Base-by-base conservation (phyloP, 805 yeast genomes). In the Kodamaea nitidulidarum region DNA sequence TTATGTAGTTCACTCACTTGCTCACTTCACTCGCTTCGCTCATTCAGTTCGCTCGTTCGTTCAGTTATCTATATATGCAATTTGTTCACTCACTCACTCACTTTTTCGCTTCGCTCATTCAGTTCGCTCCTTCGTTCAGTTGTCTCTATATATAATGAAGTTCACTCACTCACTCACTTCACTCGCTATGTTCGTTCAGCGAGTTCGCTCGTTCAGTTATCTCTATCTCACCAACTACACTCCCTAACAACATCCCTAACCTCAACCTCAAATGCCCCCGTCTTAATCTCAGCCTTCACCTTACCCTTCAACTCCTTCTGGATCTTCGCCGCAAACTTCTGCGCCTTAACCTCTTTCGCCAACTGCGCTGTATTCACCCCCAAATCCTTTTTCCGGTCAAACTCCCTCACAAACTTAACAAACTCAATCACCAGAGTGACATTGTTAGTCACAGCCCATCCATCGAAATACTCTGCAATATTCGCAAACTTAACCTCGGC, bases 401-500 rank as follows among this genome's bases (percentile, higher is more conserved):
- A 24, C 22, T 24, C 16, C 11, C 34, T 30, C 12, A 25, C 36
- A n/a, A 37, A 32, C 29, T 31, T 42, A 18, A 39, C 37, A 24
- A 45, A 36, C 40, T 44, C 52, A 14, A 22, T 39, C 24, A 47
- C 12, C 15, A 26, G 44, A 10, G 41, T 29, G 28, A 55, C 36
- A 31, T 46, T 51, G 16, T 51, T 45, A 36, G 46, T 53, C 15
- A 52, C 26, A 12, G 55, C 52, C 47, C 53, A 41, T 2, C 27
- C 20, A 2, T 6, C 33, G 14, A 37, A 24, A 14, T 37, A 17
- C 26, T 35, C 32, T n/a, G 15, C 16, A 11, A 35, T 7, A 4
- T 18, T 27, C n/a, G 32, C 7, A 35, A 35, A 35, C 38, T 27
- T 24, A n/a, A 31, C 25, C n/a, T 32, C 25, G 2, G 8, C 25